These are phyloP conservation scores for Sabuloglossum arenarium DNA, from an alignment of 495 filamentous ascomycete species.

Conservation along the genomic window DNA sequence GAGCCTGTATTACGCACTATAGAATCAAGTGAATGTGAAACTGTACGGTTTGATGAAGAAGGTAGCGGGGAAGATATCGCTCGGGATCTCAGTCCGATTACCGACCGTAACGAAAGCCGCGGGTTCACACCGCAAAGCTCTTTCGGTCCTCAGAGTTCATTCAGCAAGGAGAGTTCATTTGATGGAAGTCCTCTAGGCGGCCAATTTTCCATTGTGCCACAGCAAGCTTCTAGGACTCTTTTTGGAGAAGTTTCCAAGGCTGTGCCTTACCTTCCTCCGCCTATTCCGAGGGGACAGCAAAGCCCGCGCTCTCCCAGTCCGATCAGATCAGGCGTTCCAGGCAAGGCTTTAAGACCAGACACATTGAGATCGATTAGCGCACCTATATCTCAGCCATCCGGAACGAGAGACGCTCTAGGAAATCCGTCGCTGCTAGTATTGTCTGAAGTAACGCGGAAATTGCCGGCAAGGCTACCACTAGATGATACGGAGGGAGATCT, in stretches of 20 bases:
- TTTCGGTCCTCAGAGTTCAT: not conserved
- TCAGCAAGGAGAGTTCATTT: constrained; percentile 19
- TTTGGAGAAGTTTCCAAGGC: constrained; percentile 44
- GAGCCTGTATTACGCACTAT: constrained; percentile 20
- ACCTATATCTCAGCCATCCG: constrained; percentile 12
- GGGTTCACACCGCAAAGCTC: constrained; percentile 45
- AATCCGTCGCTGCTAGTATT: constrained; percentile 9
- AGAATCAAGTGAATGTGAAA: constrained; percentile 17
- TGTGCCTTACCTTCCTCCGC: constrained; percentile 27
- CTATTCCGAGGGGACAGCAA: constrained; percentile 20
- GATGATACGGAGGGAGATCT: constrained; percentile 21
- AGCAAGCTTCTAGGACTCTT: constrained; percentile 17
- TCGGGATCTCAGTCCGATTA: constrained; percentile 39
- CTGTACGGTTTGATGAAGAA: constrained; percentile 28
- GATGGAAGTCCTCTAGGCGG: constrained; percentile 24
- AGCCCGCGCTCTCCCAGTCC: constrained; percentile 68
- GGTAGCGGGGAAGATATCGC: constrained; percentile 40
- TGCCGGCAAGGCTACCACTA: constrained; percentile 18
- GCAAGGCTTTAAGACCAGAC: constrained; percentile 18
- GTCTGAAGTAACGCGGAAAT: not conserved
- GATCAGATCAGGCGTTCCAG: constrained; percentile 25
- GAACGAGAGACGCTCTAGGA: constrained; percentile 7
- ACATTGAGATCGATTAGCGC: constrained; percentile 34
- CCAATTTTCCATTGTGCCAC: constrained; percentile 20
- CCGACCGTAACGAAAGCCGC: constrained; percentile 27